phyloP scores from a whole-genome alignment of 2,329 filamentous ascomycete genomes.

The Cladophialophora bantiana region DNA sequence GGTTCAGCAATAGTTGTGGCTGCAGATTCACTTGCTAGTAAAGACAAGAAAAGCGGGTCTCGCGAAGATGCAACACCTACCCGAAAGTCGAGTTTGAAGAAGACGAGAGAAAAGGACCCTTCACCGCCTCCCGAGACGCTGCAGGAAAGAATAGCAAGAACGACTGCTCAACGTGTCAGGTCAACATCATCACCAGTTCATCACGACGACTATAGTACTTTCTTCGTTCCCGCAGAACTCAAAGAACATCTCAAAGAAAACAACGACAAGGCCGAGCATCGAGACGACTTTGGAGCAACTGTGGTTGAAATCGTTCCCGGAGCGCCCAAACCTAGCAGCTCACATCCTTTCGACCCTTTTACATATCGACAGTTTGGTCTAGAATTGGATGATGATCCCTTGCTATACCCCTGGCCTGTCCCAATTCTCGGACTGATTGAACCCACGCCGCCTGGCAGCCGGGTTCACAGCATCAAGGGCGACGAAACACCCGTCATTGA shows the following conservation, averaged over 20 bases:
- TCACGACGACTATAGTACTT: conserved; percentile 52
- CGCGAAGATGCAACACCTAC: conserved; percentile 39
- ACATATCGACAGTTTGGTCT: conserved; percentile 39
- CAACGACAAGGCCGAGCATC: conserved; percentile 35
- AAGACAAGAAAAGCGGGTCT: conserved; percentile 37
- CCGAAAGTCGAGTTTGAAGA: conserved; percentile 44
- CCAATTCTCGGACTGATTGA: conserved; percentile 64
- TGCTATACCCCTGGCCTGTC: conserved; percentile 52
- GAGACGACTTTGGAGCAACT: conserved; percentile 34
- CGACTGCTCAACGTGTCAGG: conserved; percentile 43
- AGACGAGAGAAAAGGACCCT: conserved; percentile 21
- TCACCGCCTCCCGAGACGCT: conserved; percentile 30
- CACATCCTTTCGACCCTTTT: conserved; percentile 36
- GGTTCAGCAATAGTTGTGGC: conserved; percentile 52
- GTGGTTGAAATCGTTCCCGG: conserved; percentile 40
- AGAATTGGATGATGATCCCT: conserved; percentile 37
- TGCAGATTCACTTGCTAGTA: conserved; percentile 37
- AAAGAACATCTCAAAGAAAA: conserved; percentile 51
- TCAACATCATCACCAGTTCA: conserved; percentile 45
- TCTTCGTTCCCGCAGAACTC: conserved; percentile 51
- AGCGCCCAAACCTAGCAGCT: conserved; percentile 15
- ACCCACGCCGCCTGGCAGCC: conserved; percentile 59
- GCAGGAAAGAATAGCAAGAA: conserved; percentile 43
- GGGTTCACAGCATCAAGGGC: conserved; percentile 42
- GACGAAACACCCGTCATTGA: conserved; percentile 44